These are phyloP conservation scores for Beauveria varroae DNA, from an alignment of 2,329 filamentous ascomycete species.

Conservation along the genomic window DNA sequence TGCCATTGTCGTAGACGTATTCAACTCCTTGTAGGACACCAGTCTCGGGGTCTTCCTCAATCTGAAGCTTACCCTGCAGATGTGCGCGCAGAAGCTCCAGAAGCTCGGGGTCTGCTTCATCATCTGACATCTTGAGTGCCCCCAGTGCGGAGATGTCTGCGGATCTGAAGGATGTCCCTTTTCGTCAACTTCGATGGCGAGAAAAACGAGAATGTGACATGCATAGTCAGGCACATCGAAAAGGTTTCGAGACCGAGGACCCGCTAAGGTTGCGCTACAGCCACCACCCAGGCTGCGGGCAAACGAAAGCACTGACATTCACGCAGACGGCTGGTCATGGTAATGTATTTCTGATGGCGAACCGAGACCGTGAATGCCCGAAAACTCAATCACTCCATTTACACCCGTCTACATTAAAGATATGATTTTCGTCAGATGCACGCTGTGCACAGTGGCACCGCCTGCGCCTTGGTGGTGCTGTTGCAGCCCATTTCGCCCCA, in stretches of 20 bases:
- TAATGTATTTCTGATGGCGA: not conserved
- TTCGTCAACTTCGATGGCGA: not conserved
- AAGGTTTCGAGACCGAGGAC: not conserved
- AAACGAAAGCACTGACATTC: not conserved
- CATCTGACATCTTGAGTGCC: slow-evolving; percentile 65
- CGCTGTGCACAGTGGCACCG: not conserved
- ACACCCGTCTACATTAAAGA: not conserved
- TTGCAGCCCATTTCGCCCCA: not conserved
- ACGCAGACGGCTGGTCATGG: not conserved
- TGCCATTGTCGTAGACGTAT: slow-evolving; percentile 83
- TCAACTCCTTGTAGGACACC: slow-evolving; percentile 77
- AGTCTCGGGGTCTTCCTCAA: slow-evolving; percentile 60
- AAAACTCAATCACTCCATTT: not conserved
- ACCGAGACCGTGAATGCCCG: not conserved
- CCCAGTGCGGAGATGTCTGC: not conserved
- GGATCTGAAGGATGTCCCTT: not conserved
- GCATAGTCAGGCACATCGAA: not conserved
- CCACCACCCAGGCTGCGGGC: not conserved
- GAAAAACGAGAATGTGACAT: not conserved
- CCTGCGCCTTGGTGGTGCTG: not conserved
- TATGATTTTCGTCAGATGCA: not conserved
- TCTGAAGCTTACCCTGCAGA: slow-evolving; percentile 50
- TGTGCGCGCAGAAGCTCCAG: slow-evolving; percentile 79
- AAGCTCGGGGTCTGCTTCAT: slow-evolving; percentile 83
- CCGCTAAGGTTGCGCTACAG: not conserved